Percentiles rank a stretch among this genome's conserved stretches.
Conservation (phyloP, 192 early-diverging fungal genomes). For the Coemansia sp. region DNA sequence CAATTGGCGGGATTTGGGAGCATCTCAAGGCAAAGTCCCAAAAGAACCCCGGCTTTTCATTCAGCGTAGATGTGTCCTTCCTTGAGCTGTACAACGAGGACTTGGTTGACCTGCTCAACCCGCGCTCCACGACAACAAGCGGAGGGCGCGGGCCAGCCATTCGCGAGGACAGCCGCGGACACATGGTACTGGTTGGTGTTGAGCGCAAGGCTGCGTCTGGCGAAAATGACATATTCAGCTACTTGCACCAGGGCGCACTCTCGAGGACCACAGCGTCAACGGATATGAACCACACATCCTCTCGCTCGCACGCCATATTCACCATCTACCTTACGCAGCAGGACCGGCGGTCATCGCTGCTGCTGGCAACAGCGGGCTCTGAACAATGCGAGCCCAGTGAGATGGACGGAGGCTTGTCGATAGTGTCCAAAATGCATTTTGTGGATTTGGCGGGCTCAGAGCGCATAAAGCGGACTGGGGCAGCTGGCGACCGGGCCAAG, state of each 20-base stretch:
- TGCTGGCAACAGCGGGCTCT: background rate
- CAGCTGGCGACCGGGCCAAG: slow-evolving; percentile 87
- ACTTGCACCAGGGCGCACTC: slow-evolving; percentile 67
- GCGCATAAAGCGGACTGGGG: slow-evolving; percentile 88
- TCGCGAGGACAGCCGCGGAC: slow-evolving; percentile 81
- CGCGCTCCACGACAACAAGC: slow-evolving; percentile 25
- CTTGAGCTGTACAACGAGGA: slow-evolving; percentile 98
- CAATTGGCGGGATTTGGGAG: slow-evolving; percentile 38
- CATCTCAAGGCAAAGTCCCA: slow-evolving; percentile 10
- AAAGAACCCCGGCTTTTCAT: slow-evolving; percentile 18
- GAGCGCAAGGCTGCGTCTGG: slow-evolving; percentile 62
- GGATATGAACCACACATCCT: slow-evolving; percentile 94
- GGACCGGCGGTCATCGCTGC: slow-evolving; percentile 50
- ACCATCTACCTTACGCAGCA: slow-evolving; percentile 80
- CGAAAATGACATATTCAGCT: slow-evolving; percentile 66
- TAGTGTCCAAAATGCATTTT: slow-evolving; percentile 92
- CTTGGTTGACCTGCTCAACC: slow-evolving; percentile 77
- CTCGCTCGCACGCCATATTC: slow-evolving; percentile 96
- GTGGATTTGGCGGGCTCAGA: slow-evolving; percentile 98
- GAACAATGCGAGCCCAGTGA: background rate
- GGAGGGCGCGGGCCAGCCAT: slow-evolving; percentile 59
- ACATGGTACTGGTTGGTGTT: slow-evolving; percentile 84
- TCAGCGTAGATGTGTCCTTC: slow-evolving; percentile 70
- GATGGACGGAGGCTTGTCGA: slow-evolving; percentile 26
- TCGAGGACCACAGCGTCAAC: slow-evolving; percentile 87